A percentile compares a stretch with the other conserved stretches of the same genome.
phyloP scores from a whole-genome alignment of 495 filamentous ascomycete genomes.

The Aspergillus heteromorphus region DNA sequence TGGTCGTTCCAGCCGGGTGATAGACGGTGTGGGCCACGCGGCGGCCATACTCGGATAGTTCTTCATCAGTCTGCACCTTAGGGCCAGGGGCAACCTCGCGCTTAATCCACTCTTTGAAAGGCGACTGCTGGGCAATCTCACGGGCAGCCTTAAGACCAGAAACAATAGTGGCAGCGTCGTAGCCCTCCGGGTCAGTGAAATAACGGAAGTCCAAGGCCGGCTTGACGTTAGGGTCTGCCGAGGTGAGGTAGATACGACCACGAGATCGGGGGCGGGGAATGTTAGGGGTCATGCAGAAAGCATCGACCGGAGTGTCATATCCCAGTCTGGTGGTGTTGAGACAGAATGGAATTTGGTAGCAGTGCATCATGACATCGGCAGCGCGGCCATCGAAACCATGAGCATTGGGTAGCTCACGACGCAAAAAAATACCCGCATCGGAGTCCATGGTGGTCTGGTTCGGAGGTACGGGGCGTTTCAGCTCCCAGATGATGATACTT shows the following conservation, averaged over 20 bases:
- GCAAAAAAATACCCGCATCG: conserved; percentile 78
- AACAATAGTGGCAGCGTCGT: conserved; percentile 78
- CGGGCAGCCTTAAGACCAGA: conserved; percentile 68
- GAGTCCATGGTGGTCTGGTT: conserved; percentile 84
- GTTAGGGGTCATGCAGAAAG: conserved; percentile 91
- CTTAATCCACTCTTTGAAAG: conserved; percentile 76
- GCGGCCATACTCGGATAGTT: conserved; percentile 67
- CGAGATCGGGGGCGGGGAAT: conserved; percentile 75
- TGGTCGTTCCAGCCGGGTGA: conserved; percentile 80
- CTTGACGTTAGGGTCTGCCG: conserved; percentile 64
- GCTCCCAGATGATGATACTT: conserved; percentile 77
- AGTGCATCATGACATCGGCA: conserved; percentile 86
- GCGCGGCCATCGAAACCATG: conserved; percentile 60
- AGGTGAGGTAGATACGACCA: conserved; percentile 67
- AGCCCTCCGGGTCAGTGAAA: conserved; percentile 79
- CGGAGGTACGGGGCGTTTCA: conserved; percentile 66
- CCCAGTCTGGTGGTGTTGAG: conserved; percentile 68
- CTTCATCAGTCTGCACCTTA: conserved; percentile 61
- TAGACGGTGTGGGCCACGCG: conserved; percentile 79
- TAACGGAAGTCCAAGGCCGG: conserved; percentile 82
- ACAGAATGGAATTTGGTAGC: conserved; percentile 82
- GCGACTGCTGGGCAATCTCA: conserved; percentile 60
- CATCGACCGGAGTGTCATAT: conserved; percentile 66
- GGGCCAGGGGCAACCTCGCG: conserved; percentile 74
- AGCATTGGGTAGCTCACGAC: conserved; percentile 60